Base-by-base conservation (phyloP, 331 rosid species). In the Malus hybrid region DNA sequence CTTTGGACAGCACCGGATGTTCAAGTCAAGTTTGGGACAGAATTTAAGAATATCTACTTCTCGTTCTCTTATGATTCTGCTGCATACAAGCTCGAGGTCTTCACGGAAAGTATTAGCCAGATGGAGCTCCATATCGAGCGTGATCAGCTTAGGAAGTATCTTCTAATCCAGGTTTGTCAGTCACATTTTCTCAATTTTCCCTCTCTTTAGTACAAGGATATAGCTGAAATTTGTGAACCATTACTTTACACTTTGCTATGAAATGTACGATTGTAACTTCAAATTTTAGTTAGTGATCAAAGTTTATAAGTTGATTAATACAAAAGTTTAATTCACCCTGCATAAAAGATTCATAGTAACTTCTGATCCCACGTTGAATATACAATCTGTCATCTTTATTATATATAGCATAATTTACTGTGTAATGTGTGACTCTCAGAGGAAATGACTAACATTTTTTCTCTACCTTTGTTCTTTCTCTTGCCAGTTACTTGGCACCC, bases 401-500 rank as follows among this genome's bases (percentile, higher is more conserved):
- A 60, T 24, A 60, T 0, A 62, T 16, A 0, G 6, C 34, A 62
- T 6, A 28, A 28, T 15, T 62, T 31, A 12, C 46, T 5, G 5
- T 63, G 72, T 27, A 16, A 52, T 52, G 24, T 48, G 15, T 39
- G 46, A 10, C 46, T 3, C 44, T 36, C 12, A 9, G 44, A 39
- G 46, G 46, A 39, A 39, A 39, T 39, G 13, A 9, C 46, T 39
- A 39, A 39, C 13, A 39, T 14, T 27, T 32, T 34, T 52, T 67
- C 52, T 60, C n/a, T 46, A 15, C 7, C 22, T 72, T 4, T 13
- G 2, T 4, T 50, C 28, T 72, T 67, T 68, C 14, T 9, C 24
- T 78, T 69, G 33, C 34, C n/a, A 83, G 84, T 72, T 80, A 75
- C 73, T 65, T 6, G 74, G 79, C 7, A 81, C 77, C 44, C 87